Evolutionary conservation across 2,329 filamentous ascomycete genomes (phyloP).

Genomic region (Stachybotrys elegans): DNA sequence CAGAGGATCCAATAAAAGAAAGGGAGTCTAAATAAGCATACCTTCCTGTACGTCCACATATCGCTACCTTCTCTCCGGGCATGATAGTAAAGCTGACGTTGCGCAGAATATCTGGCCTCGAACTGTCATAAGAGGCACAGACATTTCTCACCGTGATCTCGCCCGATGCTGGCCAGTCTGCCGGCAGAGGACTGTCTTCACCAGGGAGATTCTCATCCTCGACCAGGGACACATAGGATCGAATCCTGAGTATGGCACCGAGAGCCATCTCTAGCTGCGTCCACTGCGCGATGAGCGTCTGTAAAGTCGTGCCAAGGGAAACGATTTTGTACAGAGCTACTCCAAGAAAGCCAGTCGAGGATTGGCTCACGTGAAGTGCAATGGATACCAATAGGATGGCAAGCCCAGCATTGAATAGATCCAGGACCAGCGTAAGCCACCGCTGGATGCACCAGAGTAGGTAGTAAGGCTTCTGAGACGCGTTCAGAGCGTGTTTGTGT

Average conservation of each 20-base stretch:
- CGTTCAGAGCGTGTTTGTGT: constrained; percentile 23
- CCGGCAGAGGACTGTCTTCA: constrained; percentile 11
- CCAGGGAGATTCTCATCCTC: constrained; percentile 14
- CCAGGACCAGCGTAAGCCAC: constrained; percentile 43
- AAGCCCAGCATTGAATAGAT: constrained; percentile 38
- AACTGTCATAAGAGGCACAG: constrained; percentile 22
- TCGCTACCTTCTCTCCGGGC: constrained; percentile 30
- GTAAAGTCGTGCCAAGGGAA: background rate
- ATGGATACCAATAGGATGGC: constrained; percentile 39
- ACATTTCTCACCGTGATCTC: constrained; percentile 19
- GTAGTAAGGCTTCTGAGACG: constrained; percentile 27
- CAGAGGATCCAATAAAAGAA: background rate
- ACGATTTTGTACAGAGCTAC: background rate
- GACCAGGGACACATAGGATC: constrained; percentile 16
- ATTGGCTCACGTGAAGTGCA: constrained; percentile 28
- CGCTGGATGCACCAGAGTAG: constrained; percentile 42
- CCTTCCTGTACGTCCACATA: constrained; percentile 39
- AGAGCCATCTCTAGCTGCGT: constrained; percentile 12
- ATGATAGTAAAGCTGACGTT: constrained; percentile 22
- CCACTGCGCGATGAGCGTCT: background rate
- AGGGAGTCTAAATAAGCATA: constrained; percentile 3
- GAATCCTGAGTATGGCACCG: constrained; percentile 20
- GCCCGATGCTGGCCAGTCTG: constrained; percentile 19
- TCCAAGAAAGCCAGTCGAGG: constrained; percentile 2
- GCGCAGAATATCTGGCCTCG: constrained; percentile 17